Evolutionary conservation across 352 stramenopile genomes (phyloP).

Genomic region (Globisporangium ultimum): DNA sequence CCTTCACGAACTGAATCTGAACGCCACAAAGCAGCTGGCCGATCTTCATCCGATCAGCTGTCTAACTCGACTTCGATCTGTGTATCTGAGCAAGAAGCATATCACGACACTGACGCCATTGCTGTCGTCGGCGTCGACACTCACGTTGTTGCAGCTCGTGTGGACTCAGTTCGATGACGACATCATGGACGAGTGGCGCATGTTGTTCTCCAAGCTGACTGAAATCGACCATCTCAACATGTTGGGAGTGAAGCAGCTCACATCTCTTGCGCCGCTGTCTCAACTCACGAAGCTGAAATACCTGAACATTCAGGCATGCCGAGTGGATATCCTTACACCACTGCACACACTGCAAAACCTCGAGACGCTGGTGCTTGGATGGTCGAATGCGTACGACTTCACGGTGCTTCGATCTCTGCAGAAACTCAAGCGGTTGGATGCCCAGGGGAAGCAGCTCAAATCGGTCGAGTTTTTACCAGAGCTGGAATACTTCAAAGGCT

Average conservation of each 20-base stretch:
- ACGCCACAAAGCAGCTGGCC: background rate
- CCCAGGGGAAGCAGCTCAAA: constrained; percentile 3
- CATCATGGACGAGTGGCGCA: background rate
- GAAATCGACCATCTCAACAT: background rate
- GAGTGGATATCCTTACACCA: background rate
- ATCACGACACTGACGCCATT: background rate
- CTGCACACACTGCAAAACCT: background rate
- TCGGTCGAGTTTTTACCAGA: constrained; percentile 3
- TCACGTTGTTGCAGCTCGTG: background rate
- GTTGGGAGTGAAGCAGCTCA: background rate
- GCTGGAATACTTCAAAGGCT: constrained; percentile 5
- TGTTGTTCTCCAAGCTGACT: background rate
- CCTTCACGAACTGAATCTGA: constrained; percentile 1
- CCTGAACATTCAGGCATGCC: constrained; percentile 3
- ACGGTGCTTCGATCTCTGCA: background rate
- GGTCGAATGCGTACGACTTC: background rate
- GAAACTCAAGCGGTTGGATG: constrained; percentile 1
- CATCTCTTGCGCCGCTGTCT: background rate
- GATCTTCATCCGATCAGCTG: constrained; percentile 4
- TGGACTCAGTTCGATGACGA: constrained; percentile 1
- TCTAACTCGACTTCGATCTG: background rate
- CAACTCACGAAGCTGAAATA: constrained; percentile 6
- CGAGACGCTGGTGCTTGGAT: constrained; percentile 3
- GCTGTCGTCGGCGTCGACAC: background rate
- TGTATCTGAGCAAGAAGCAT: constrained; percentile 1